phyloP scores from a whole-genome alignment of 805 yeast genomes.

The Torulaspora franciscae region DNA sequence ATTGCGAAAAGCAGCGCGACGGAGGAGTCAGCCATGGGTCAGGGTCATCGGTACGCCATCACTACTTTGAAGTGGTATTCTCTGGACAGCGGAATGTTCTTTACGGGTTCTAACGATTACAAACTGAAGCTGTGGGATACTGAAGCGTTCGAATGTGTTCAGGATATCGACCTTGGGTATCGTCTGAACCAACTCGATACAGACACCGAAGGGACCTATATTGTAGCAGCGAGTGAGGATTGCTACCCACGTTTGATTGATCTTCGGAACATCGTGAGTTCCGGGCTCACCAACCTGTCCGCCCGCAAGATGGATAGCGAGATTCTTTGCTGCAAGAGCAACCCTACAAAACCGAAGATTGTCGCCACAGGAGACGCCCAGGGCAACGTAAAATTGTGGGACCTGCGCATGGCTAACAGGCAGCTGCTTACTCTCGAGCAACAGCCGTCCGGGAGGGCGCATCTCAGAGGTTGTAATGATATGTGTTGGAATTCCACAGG shows the following conservation, averaged over 20 bases:
- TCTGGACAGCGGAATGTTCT: conserved; percentile 76
- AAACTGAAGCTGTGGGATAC: conserved; percentile 81
- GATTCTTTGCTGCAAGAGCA: conserved; percentile 57
- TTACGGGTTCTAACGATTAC: conserved; percentile 75
- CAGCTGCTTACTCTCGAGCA: conserved; percentile 26
- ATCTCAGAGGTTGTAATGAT: conserved; percentile 74
- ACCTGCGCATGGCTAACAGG: conserved; percentile 46
- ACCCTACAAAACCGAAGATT: conserved; percentile 55
- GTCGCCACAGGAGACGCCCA: conserved; percentile 77
- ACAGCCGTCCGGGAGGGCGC: conserved; percentile 48
- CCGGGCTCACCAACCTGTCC: conserved; percentile 66
- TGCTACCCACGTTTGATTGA: conserved; percentile 67
- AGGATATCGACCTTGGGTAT: conserved; percentile 55
- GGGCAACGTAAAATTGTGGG: conserved; percentile 84
- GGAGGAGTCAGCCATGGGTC: conserved; percentile 2
- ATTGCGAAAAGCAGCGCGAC: neutral
- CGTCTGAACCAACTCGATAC: conserved; percentile 64
- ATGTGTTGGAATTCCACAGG: conserved; percentile 70
- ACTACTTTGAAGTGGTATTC: conserved; percentile 87
- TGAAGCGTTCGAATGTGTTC: conserved; percentile 56
- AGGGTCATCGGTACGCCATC: conserved; percentile 63
- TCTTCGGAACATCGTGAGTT: conserved; percentile 62
- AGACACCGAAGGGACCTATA: conserved; percentile 41
- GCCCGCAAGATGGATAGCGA: conserved; percentile 45
- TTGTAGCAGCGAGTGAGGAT: conserved; percentile 69